These are phyloP conservation scores for Apophysomyces variabilis DNA, from an alignment of 371 early-diverging fungal species.

Conservation along the genomic window DNA sequence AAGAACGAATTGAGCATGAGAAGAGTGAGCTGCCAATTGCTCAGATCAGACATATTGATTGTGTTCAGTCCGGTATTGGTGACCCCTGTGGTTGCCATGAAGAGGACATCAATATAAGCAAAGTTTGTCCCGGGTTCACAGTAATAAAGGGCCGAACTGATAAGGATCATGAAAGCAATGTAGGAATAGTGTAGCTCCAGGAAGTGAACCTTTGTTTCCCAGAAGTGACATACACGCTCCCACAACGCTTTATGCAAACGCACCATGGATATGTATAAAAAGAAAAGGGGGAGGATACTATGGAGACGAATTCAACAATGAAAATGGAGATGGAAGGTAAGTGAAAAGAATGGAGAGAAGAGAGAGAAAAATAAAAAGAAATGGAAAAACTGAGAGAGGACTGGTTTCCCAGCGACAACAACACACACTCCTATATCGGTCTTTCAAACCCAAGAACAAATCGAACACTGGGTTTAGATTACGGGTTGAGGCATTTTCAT, in stretches of 20 bases:
- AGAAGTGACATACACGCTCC: conserved; percentile 20
- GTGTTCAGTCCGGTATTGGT: conserved; percentile 52
- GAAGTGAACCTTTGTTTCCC: conserved; percentile 46
- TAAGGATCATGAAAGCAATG: conserved; percentile 34
- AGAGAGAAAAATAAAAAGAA: neutral
- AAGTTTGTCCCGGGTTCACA: conserved; percentile 41
- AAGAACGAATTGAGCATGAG: conserved; percentile 37
- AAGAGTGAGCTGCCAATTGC: conserved; percentile 35
- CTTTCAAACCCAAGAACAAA: neutral
- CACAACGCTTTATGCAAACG: conserved; percentile 1
- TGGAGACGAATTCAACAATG: too few relatives aligned
- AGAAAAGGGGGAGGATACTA: too few relatives aligned
- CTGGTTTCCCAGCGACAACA: neutral
- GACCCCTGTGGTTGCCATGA: conserved; percentile 42
- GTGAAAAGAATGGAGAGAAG: neutral
- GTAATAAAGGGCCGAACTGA: conserved; percentile 40
- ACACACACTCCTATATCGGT: neutral
- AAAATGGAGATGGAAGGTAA: neutral
- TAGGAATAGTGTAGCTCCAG: conserved; percentile 51
- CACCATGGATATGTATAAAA: neutral
- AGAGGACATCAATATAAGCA: conserved; percentile 49
- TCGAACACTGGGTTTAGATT: neutral
- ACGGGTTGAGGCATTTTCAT: conserved; percentile 2
- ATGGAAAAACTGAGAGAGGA: neutral
- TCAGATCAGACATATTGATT: conserved; percentile 36